Conservation (phyloP, 768 basidiomycete genomes). For the Mrakia frigida region DNA sequence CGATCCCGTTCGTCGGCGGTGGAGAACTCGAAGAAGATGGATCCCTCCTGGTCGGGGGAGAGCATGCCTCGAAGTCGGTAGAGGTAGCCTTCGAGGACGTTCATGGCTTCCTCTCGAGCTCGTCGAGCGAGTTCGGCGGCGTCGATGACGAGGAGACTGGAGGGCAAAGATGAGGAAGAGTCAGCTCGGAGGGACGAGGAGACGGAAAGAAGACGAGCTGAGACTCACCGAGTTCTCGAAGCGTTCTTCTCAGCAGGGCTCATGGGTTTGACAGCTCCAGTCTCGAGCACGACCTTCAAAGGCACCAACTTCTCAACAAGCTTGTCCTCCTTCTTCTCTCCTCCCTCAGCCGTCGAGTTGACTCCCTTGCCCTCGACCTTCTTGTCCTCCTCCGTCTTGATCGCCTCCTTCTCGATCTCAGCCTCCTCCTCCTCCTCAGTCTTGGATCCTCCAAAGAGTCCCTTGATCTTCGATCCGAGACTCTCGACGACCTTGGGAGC, state of each 20-base stretch:
- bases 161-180: background rate
- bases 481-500: constrained; percentile 56
- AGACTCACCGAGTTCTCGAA: constrained; percentile 58
- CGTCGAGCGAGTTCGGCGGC: constrained; percentile 67
- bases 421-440: constrained; percentile 40
- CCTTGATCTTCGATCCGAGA: constrained; percentile 64
- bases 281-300: constrained; percentile 5
- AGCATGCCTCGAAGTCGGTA: constrained; percentile 83
- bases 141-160: constrained; percentile 76
- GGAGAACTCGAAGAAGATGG: constrained; percentile 82
- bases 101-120: constrained; percentile 81
- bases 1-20: constrained; percentile 64
- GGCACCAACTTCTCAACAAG: constrained; percentile 26
- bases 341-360: constrained; percentile 20
- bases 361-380: background rate
- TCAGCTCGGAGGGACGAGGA: background rate
- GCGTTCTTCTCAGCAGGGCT: constrained; percentile 67
- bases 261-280: constrained; percentile 48
- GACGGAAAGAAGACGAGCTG: background rate
- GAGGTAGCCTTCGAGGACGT: constrained; percentile 85
- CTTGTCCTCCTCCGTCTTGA: constrained; percentile 40
- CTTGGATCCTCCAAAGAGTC: constrained; percentile 61
- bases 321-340: constrained; percentile 18
- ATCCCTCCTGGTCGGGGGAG: constrained; percentile 57
- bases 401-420: constrained; percentile 36